phyloP scores from a whole-genome alignment of 495 filamentous ascomycete species.

The Penicillium lagena region DNA sequence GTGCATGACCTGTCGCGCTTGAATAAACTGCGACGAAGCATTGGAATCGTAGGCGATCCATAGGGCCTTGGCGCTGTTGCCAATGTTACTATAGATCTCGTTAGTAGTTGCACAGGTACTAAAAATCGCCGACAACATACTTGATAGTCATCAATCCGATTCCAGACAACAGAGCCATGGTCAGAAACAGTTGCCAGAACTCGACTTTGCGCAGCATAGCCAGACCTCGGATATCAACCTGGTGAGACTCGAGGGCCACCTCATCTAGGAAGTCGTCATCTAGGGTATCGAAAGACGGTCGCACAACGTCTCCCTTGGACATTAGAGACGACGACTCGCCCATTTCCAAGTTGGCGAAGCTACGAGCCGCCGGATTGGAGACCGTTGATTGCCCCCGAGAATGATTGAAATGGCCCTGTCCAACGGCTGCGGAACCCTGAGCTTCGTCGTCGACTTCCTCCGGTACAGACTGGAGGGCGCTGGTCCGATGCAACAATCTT shows the following conservation, averaged over 20 bases:
- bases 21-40: conserved; percentile 66
- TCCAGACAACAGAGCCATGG: conserved; percentile 84
- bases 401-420: conserved; percentile 21
- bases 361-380: conserved; percentile 27
- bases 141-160: conserved; percentile 99
- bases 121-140: conserved; percentile 45
- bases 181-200: conserved; percentile 84
- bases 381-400: conserved; percentile 19
- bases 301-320: conserved; percentile 43
- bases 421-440: conserved; percentile 38
- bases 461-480: conserved; percentile 34
- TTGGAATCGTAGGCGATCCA: conserved; percentile 80
- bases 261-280: conserved; percentile 35
- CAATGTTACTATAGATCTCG: conserved; percentile 68
- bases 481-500: conserved; percentile 55
- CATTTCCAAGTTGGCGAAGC: conserved; percentile 22
- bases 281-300: conserved; percentile 22
- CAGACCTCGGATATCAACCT: conserved; percentile 85
- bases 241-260: conserved; percentile 48
- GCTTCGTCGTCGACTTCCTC: conserved; percentile 48
- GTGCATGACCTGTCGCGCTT: conserved; percentile 79
- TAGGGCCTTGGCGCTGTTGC: conserved; percentile 74
- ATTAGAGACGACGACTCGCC: conserved; percentile 86
- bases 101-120: conserved; percentile 24
- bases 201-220: conserved; percentile 67